Base-by-base conservation (phyloP, 148 eudicot species). In the Diospyros lotus region DNA sequence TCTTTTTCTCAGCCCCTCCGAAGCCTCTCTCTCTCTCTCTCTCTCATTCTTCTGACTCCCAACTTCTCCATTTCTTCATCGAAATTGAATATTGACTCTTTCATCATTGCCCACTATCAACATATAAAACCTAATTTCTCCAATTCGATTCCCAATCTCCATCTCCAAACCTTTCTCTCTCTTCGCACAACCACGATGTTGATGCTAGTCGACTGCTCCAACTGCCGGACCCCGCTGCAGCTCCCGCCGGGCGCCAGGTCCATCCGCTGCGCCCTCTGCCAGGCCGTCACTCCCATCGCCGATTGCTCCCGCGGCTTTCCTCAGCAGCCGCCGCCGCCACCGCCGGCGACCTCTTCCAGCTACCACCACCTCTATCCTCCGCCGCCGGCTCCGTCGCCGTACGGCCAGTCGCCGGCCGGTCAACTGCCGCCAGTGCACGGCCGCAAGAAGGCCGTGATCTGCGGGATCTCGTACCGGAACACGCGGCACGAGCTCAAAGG, bases 151-250 rank as follows among this genome's bases (percentile, higher is more conserved):
- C 4, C 3, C 9, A 43, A 54, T 59, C 75, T 53, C 45, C 51
- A 54, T 76, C 68, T 69, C 51, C 50, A 28, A 28, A 28, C 28
- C n/a, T 54, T 17, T 63, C 56, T 63, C 54, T 69, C 43, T 63
- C n/a, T 39, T 4, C 52, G 0, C 8, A 8, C 12, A 69, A 45
- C 28, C 28, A 28, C 28, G 65, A 84, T 84, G 80, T 43, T 74
- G 82, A 82, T 84, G 82, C 77, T 84, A 1, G 74, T 84, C 2
- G 76, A 84, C 79, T 84, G 87, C 66, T 81, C 85, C 11, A 73
- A 76, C 65, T 84, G 87, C 81, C 76, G 72, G 11, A 82, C 85
- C 3, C 77, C 79, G 0, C 62, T 84, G 15, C 82, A 79, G 58
- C 81, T 84, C 28, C 87, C 87, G 1, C 68, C 39, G 3, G 79